Base-by-base conservation (phyloP, 1,284 basidiomycete genomes). In the Microbotryum violaceum region DNA sequence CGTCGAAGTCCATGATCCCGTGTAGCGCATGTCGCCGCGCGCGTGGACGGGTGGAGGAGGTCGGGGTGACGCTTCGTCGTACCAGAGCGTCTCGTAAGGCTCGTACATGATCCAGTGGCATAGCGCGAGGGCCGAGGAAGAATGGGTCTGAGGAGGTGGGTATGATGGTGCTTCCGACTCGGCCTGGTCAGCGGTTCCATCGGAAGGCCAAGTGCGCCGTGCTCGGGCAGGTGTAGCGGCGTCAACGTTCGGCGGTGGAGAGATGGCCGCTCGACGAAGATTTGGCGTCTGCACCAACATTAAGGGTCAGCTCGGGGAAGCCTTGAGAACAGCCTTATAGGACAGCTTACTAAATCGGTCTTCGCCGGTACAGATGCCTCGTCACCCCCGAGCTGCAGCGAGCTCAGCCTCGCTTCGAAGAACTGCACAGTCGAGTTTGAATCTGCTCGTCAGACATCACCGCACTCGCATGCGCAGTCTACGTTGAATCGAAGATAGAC, bases 31-130 rank as follows among this genome's bases (percentile, higher is more conserved):
- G 54, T 72, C 71, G 33, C 27, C n/a, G 10, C 70, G 65, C 16
- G 49, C 31, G 16, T 27, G 14, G 27, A 72, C 53, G 3, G 51
- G 37, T 1, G 70, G 70, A 3, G 71, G 71, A 16, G 49, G 46
- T 7, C 31, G 31, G 9, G 54, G 64, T 18, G 29, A 31, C 21
- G 37, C 3, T 48, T 27, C 18, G 8, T 58, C 27, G 48, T 60
- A 63, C 62, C 64, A 63, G 4, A 54, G 25, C 42, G 56, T 33
- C 2, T 42, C 7, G 59, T 52, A 59, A 31, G 57, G 54, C 5
- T 51, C 14, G 33, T 47, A 18, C 25, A 62, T 70, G 68, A 77
- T 61, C 68, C 67, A 66, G 63, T 72, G 44, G 52, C 66, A 49
- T 62, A 66, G 37, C 29, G 64, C 56, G 53, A 63, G 63, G 12